Evolutionary conservation across 1,284 basidiomycete genomes (phyloP).

Genomic region (Irpex lacteus): DNA sequence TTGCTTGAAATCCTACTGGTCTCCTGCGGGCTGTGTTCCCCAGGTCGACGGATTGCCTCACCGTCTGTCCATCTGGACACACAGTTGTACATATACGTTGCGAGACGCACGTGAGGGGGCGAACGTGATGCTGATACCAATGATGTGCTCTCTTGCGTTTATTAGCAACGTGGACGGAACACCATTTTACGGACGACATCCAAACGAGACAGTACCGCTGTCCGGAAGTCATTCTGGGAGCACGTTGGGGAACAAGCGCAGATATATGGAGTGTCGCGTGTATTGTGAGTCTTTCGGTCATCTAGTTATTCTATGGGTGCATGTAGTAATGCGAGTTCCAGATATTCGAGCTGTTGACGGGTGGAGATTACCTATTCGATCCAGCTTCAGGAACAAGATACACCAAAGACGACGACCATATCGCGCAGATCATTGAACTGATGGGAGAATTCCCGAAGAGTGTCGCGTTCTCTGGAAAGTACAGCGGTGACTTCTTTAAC

Average conservation of each 20-base stretch:
- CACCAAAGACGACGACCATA: conserved; percentile 98
- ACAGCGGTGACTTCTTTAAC: conserved; percentile 94
- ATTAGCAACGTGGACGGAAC: conserved; percentile 81
- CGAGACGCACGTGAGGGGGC: neutral
- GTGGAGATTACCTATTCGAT: conserved; percentile 90
- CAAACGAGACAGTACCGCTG: conserved; percentile 97
- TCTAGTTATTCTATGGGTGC: neutral
- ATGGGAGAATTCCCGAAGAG: conserved; percentile 87
- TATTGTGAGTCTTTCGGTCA: conserved; percentile 57
- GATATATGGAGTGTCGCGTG: conserved; percentile 97
- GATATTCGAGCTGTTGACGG: conserved; percentile 91
- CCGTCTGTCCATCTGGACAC: conserved; percentile 5
- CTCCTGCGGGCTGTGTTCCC: no score
- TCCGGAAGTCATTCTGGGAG: conserved; percentile 95
- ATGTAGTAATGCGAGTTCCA: conserved; percentile 28
- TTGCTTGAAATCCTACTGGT: neutral
- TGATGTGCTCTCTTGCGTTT: conserved; percentile 5
- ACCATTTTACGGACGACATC: conserved; percentile 94
- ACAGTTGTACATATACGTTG: conserved; percentile 1
- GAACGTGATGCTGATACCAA: neutral
- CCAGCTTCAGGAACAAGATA: conserved; percentile 74
- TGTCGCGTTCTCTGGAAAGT: conserved; percentile 90
- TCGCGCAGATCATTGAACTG: conserved; percentile 97
- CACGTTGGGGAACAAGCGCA: conserved; percentile 90
- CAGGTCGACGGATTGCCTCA: conserved; percentile 4